Conservation (phyloP, 2,329 filamentous ascomycete genomes). For the Parasarocladium wereldwijsianum region DNA sequence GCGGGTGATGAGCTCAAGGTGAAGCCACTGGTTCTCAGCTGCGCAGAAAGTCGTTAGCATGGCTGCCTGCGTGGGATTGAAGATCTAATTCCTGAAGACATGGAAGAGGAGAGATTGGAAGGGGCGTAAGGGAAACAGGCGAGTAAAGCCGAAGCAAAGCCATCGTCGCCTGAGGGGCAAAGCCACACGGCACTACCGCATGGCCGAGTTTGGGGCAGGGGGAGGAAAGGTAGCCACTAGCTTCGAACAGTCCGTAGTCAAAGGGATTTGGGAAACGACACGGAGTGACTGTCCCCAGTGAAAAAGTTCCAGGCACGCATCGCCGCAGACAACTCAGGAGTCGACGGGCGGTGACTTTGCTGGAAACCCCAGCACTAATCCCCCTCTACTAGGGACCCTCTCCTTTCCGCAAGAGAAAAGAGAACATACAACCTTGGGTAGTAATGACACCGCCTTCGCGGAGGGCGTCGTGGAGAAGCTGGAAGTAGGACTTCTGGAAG, state of each 20-base stretch:
- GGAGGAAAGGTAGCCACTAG: constrained; percentile 24
- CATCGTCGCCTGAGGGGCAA: too few relatives aligned
- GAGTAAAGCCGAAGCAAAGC: constrained; percentile 14
- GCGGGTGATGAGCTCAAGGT: constrained; percentile 82
- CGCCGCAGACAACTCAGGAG: too few relatives aligned
- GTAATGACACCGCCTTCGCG: constrained; percentile 95
- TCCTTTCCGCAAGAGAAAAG: constrained; percentile 37
- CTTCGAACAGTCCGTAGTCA: constrained; percentile 20
- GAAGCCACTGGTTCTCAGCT: constrained; percentile 99
- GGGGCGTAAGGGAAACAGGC: too few relatives aligned
- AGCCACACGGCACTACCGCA: constrained; percentile 22
- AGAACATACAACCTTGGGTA: constrained; percentile 99
- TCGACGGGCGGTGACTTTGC: too few relatives aligned
- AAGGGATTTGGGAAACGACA: constrained; percentile 12
- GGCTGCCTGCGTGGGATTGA: not conserved
- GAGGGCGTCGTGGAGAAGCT: constrained; percentile 80
- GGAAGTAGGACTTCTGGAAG: constrained; percentile 98
- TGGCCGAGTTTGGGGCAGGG: constrained; percentile 13
- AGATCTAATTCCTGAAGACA: not conserved
- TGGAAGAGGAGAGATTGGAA: constrained; percentile 4
- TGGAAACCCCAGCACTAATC: too few relatives aligned
- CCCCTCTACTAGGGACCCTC: constrained; percentile 20
- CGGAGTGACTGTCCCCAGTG: constrained; percentile 8
- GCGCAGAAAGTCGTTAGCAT: constrained; percentile 8
- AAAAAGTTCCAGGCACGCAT: too few relatives aligned